Base-by-base conservation (phyloP, 352 stramenopile species). In the Saprolegnia parasitica region DNA sequence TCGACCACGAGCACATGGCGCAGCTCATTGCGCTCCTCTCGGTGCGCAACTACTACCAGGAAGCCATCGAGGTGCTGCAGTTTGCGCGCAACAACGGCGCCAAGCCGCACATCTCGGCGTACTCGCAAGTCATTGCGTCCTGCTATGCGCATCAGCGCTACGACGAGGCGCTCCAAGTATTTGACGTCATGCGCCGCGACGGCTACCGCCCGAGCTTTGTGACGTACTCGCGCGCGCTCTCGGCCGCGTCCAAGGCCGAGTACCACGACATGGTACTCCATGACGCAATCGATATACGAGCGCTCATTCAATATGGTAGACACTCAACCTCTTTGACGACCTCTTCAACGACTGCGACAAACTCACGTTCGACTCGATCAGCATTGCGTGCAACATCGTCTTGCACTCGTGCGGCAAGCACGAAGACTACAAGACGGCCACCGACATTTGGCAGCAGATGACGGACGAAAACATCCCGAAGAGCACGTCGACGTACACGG, bases 171-270 rank as follows among this genome's bases (percentile, higher is more conserved):
- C 72, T 95, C 65, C 80, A 84, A 18, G 81, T 95, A 65, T 95
- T 95, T 58, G 86, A 95, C 64, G 86, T 95, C 73, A 91, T 93
- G 83, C 78, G 86, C 63, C 90, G 88, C 65, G 86, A 95, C 68
- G 84, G 86, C 21, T 95, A 90, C 74, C 74, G 91, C 47, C 84
- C 86, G 5, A 82, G 89, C 71, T 76, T 71, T 18, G 83, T 95
- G 35, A 95, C 86, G 56, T 95, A 95, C 72, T 93, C 86, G 56
- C 86, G 86, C 63, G 83, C 84, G n/a, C 67, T 95, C 56, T 91
- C 86, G 47, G 83, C 84, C 4, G 86, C 84, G n/a, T 76, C 90
- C 16, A 95, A 95, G 73, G 77, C 81, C 10, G 71, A 72, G 16
- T 80, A 91, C 64, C 86, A 95, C 64, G 86, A 91, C 68, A 76